Percentiles rank a stretch among this genome's conserved stretches.
phyloP scores from a whole-genome alignment of 2,329 filamentous ascomycete genomes.

The Teratosphaeria nubilosa region DNA sequence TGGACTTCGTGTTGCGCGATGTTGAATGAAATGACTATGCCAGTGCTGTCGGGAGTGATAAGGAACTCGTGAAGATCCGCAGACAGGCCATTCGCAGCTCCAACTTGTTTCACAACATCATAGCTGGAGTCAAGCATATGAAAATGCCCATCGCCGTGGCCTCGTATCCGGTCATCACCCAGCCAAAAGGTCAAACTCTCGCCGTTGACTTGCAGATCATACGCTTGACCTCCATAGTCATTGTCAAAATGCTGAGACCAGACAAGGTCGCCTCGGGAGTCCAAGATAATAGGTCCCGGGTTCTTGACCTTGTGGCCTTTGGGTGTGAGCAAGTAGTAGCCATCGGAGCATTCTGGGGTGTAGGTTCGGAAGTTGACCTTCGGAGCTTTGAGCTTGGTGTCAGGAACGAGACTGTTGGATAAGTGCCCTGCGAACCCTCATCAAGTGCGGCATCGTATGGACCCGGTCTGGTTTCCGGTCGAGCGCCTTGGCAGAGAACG shows the following conservation, averaged over 20 bases:
- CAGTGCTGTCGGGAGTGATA: conserved; percentile 30
- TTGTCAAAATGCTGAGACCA: conserved; percentile 16
- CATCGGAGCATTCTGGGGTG: conserved; percentile 8
- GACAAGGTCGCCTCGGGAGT: conserved; percentile 13
- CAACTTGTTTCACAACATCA: conserved; percentile 27
- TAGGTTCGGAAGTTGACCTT: conserved; percentile 7
- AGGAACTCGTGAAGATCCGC: conserved; percentile 35
- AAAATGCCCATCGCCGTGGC: conserved; percentile 19
- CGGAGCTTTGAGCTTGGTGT: conserved; percentile 9
- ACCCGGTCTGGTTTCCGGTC: background rate
- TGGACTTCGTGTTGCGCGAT: conserved; percentile 8
- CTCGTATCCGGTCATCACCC: conserved; percentile 22
- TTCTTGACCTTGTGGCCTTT: conserved; percentile 7
- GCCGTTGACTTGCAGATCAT: conserved; percentile 22
- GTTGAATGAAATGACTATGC: conserved; percentile 33
- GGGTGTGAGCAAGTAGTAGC: conserved; percentile 16
- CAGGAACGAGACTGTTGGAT: conserved; percentile 8
- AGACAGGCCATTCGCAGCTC: conserved; percentile 25
- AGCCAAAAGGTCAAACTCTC: conserved; percentile 26
- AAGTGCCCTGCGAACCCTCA: conserved; percentile 1
- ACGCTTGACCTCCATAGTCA: conserved; percentile 15
- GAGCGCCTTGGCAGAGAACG: background rate
- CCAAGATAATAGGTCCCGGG: conserved; percentile 20
- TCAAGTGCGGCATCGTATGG: conserved; percentile 2
- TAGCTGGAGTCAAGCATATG: conserved; percentile 19